Evolutionary conservation across 2,329 filamentous ascomycete species (phyloP), one percentile per base, ranked within the genome.

Genomic region (Aureobasidium leucospermi): DNA sequence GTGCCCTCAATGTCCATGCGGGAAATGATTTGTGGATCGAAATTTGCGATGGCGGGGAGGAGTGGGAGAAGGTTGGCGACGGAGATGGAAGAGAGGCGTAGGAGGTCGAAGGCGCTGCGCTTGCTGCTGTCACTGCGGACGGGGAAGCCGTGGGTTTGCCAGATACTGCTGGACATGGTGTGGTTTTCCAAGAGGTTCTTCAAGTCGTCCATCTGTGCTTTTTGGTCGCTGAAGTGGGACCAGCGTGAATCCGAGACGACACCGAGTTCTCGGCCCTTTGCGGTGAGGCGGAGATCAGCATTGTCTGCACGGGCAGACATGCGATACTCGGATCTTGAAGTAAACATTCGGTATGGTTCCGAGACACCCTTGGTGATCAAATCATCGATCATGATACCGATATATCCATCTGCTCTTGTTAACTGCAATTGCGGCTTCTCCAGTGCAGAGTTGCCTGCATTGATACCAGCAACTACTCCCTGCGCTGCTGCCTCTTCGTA

Each of bases 281-380:
- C 79, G 0, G 94, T 97, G 32, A 99, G 83, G 2, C 94, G 86
- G 5, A 87, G 73, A 73, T 99, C 94, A 38, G 94, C 94, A 70
- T 99, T 99, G 76, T 99, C 94, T 47, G 94, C 87, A 63, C 94
- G 87, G 2, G 90, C 85, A 45, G 87, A 90, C 82, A 99, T 92
- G 63, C 94, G 89, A 74, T 95, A 99, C 76, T 99, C 94, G 75
- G 89, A 96, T 64, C 94, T 85, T 6, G 89, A 89, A 2, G 94
- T 99, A 77, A 99, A 99, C 92, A 99, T 97, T 65, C 94, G 85
- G 74, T 99, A 99, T 1, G 94, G 94, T 70, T 99, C 94, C 2
- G 89, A 92, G 32, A 99, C 94, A 49, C 94, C 94, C 74, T 96
- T 97, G 23, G 93, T 97, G 69, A 96, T 86, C 39, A 99, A 84